Base-by-base conservation (phyloP, 768 basidiomycete species). In the Tremella yokohamensis region DNA sequence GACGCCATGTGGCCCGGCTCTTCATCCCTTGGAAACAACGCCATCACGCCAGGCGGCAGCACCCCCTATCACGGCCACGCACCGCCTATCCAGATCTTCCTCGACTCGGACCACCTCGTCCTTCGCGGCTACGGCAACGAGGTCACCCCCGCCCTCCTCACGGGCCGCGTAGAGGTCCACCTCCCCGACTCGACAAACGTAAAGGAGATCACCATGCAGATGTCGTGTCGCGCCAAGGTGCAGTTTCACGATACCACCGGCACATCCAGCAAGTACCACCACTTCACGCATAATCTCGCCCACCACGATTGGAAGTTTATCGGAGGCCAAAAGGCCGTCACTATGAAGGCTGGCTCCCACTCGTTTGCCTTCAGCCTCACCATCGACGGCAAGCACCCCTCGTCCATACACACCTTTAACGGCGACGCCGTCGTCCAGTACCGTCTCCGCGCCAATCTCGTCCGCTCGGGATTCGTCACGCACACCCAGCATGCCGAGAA, bases 281-380 rank as follows among this genome's bases (percentile, higher is more conserved):
- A 78, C 45, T 72, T 75, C 57, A 75, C 75, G 24, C 78, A 77
- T 69, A 79, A 83, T 42, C 77, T 92, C 42, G 87, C 87, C 76
- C 83, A 83, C 57, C 89, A 93, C 70, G 88, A 91, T 61, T 93
- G 90, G 91, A 87, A 88, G 15, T 93, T 96, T 79, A 85, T 94
- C 49, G 87, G 90, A 66, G 88, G 88, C 56, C 84, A 86, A 66
- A 87, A 84, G 76, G 80, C 82, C 11, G 90, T 89, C 68, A 97
- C 92, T 0, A 85, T 97, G 73, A 96, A 97, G 78, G 90, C 92
- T n/a, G 94, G 94, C 13, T 85, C 84, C 37, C 94, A 98, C 73
- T 78, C 85, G 22, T 97, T 97, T 77, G 93, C 93, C 20, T 98
- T 98, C 79, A 85, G 86, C 64, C 83, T 96, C 57, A 84, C 87